Conservation (phyloP, 805 yeast genomes). For the Grigorovia yakushimaensis region DNA sequence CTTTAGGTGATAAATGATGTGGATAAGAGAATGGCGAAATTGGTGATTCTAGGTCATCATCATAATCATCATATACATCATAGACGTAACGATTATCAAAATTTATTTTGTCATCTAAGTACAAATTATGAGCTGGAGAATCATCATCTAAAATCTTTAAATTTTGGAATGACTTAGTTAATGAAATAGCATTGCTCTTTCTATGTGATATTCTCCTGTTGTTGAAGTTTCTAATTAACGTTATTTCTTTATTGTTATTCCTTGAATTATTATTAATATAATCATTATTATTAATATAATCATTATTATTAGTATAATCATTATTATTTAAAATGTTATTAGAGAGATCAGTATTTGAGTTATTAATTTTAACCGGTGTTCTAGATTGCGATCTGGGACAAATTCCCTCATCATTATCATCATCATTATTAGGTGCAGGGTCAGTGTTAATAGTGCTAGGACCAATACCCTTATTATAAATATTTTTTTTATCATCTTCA, state of each 20-base stretch:
- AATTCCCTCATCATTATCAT: background rate
- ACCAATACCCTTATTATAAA: background rate
- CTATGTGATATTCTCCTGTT: conserved; percentile 4
- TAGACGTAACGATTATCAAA: background rate
- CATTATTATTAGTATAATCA: background rate
- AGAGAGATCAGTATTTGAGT: background rate
- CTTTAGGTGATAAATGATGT: conserved; percentile 9
- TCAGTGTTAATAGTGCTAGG: background rate
- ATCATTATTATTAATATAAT: background rate
- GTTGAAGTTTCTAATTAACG: background rate
- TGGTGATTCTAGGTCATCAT: background rate
- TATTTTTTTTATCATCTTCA: background rate
- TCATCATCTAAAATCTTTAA: background rate
- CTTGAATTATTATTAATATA: too few species aligned
- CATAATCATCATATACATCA: conserved; percentile 2
- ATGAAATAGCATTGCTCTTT: conserved; percentile 8
- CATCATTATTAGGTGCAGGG: background rate
- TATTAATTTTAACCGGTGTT: background rate
- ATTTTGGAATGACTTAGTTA: conserved; percentile 1
- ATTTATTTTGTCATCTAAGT: background rate
- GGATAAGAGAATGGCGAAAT: conserved; percentile 5
- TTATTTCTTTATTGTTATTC: too few species aligned
- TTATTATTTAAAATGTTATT: too few species aligned
- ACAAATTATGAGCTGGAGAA: background rate
- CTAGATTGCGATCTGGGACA: conserved; percentile 4